These are phyloP conservation scores for Litchi chinensis DNA, from an alignment of 345 rosid species.

Conservation along the genomic window DNA sequence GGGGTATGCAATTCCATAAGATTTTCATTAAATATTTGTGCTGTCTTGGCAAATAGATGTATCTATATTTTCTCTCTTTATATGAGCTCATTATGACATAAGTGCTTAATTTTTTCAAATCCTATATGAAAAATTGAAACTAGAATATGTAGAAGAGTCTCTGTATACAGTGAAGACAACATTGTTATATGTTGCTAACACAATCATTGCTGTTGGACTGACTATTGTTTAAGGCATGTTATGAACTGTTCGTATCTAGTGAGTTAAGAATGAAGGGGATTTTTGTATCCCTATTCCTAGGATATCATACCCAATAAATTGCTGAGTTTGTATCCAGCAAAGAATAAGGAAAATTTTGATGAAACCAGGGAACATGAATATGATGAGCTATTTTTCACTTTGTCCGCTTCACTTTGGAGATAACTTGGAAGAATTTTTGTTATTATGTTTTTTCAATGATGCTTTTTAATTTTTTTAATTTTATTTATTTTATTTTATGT, in stretches of 20 bases:
- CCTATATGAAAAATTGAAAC: neutral
- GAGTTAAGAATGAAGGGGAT: neutral
- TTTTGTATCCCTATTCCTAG: neutral
- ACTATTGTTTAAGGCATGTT: neutral
- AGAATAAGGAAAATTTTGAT: neutral
- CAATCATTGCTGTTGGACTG: neutral
- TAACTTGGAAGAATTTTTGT: neutral
- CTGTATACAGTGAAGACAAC: neutral
- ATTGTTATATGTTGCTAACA: neutral
- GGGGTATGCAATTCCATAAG: conserved; percentile 56
- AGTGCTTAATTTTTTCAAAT: neutral
- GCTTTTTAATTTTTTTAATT: too few species aligned
- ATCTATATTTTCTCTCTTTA: neutral
- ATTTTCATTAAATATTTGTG: conserved; percentile 17
- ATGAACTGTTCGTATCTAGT: neutral
- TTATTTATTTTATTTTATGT: too few species aligned
- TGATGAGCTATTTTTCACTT: neutral
- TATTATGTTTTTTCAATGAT: neutral
- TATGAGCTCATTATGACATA: conserved; percentile 10
- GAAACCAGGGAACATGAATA: neutral
- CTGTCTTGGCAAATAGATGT: neutral
- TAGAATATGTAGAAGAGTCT: neutral
- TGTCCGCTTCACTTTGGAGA: neutral
- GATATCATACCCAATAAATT: neutral
- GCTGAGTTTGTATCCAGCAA: neutral